Evolutionary conservation across 768 basidiomycete genomes (phyloP).

Genomic region (Tricholoma terreum): DNA sequence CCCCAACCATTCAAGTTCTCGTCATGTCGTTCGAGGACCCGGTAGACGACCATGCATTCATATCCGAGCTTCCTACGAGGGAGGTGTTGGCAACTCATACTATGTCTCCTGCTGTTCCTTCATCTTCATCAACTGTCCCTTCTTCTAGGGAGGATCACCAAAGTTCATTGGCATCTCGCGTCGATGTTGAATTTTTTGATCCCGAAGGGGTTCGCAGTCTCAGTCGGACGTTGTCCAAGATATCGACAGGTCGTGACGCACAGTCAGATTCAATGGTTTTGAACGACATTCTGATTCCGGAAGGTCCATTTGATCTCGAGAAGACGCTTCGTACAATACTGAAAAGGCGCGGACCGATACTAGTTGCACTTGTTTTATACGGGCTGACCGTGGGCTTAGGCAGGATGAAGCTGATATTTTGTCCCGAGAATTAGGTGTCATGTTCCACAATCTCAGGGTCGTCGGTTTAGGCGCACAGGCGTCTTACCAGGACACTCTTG

Average conservation of each 20-base stretch:
- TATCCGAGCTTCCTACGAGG: constrained; percentile 10
- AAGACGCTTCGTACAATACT: constrained; percentile 28
- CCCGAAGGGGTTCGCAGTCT: constrained; percentile 11
- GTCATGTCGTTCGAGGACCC: background rate
- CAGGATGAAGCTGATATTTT: constrained; percentile 23
- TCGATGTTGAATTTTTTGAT: constrained; percentile 4
- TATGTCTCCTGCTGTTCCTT: background rate
- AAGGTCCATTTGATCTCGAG: constrained; percentile 36
- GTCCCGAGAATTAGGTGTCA: constrained; percentile 51
- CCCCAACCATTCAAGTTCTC: background rate
- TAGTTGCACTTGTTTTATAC: background rate
- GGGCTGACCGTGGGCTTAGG: constrained; percentile 5
- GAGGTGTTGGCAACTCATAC: constrained; percentile 11
- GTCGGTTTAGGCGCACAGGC: constrained; percentile 56
- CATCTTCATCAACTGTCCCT: background rate
- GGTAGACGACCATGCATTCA: constrained; percentile 11
- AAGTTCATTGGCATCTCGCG: constrained; percentile 2
- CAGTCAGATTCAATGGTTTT: background rate
- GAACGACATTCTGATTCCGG: constrained; percentile 21
- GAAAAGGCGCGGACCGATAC: constrained; percentile 24
- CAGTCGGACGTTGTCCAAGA: constrained; percentile 1
- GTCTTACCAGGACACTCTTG: constrained; percentile 55
- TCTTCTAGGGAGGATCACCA: background rate
- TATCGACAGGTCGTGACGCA: background rate
- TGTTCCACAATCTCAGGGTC: constrained; percentile 57